Percentiles rank a stretch among this genome's conserved stretches.
Conservation (phyloP, 495 filamentous ascomycete species). For the Astrothelium subdiscretum region DNA sequence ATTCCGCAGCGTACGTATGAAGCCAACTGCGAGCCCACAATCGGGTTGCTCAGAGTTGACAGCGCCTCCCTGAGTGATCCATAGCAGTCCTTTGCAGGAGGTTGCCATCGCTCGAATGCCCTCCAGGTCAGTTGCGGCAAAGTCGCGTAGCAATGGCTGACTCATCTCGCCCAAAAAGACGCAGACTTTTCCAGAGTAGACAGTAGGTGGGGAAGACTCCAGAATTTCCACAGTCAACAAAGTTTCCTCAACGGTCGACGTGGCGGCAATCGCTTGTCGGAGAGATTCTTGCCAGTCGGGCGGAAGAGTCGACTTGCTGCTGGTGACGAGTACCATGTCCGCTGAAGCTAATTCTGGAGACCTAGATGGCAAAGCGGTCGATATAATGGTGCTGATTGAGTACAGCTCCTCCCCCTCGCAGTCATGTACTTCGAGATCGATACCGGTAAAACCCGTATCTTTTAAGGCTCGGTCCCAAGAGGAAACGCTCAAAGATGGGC, state of each 20-base stretch:
- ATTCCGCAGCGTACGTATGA: background rate
- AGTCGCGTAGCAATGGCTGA: background rate
- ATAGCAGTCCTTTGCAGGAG: slow-evolving; percentile 1
- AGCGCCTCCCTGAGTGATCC: background rate
- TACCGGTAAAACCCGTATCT: slow-evolving; percentile 19
- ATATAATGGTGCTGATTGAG: background rate
- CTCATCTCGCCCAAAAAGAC: background rate
- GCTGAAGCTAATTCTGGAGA: background rate
- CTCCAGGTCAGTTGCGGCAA: background rate
- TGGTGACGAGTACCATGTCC: background rate
- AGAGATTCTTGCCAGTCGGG: background rate
- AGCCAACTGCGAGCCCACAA: background rate
- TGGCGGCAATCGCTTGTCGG: background rate
- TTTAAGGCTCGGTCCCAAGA: slow-evolving; percentile 16
- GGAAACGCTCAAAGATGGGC: background rate
- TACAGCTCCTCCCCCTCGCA: background rate
- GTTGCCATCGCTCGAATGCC: background rate
- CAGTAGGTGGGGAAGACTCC: background rate
- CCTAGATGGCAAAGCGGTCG: background rate
- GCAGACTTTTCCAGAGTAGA: background rate
- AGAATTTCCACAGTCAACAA: background rate
- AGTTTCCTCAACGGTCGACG: background rate
- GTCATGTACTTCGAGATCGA: slow-evolving; percentile 4
- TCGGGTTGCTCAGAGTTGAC: background rate
- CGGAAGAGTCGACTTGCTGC: background rate